Evolutionary conservation across 1,284 basidiomycete genomes (phyloP).

Genomic region (Heterobasidion parviporum): DNA sequence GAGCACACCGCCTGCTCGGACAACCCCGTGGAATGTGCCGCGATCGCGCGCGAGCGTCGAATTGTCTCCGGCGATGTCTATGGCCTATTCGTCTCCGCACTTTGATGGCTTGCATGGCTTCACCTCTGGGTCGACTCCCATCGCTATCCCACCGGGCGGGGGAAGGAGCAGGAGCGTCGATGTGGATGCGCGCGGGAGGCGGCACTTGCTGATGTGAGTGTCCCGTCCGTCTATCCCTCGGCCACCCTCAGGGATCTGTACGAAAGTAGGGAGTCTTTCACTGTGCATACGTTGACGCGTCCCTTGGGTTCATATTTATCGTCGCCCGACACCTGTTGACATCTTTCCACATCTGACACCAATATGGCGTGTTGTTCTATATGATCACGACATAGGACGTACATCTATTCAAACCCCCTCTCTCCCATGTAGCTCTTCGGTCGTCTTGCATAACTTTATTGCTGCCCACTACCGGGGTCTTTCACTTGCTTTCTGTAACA

Average conservation of each 20-base stretch:
- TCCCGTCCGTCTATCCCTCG: background rate
- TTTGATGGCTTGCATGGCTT: background rate
- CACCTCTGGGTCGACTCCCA: background rate
- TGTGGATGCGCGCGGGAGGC: background rate
- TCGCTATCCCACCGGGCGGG: background rate
- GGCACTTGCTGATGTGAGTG: background rate
- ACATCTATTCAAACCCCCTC: background rate
- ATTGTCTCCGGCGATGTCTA: constrained; percentile 8
- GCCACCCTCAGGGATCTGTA: too few relatives aligned
- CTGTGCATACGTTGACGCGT: background rate
- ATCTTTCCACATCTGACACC: background rate
- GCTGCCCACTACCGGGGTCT: too few relatives aligned
- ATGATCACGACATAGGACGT: too few relatives aligned
- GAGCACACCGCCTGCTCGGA: constrained; percentile 10
- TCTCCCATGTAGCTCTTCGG: background rate
- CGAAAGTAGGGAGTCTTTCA: background rate
- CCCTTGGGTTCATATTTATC: background rate
- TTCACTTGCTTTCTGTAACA: too few relatives aligned
- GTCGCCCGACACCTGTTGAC: background rate
- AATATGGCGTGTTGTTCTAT: background rate
- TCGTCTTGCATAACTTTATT: background rate
- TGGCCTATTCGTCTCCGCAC: constrained; percentile 6
- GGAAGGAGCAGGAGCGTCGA: background rate
- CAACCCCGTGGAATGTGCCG: constrained; percentile 7
- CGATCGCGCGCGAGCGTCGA: constrained; percentile 4